Evolutionary conservation across 2,329 filamentous ascomycete species (phyloP).

Genomic region (Penicillium rolfsii): DNA sequence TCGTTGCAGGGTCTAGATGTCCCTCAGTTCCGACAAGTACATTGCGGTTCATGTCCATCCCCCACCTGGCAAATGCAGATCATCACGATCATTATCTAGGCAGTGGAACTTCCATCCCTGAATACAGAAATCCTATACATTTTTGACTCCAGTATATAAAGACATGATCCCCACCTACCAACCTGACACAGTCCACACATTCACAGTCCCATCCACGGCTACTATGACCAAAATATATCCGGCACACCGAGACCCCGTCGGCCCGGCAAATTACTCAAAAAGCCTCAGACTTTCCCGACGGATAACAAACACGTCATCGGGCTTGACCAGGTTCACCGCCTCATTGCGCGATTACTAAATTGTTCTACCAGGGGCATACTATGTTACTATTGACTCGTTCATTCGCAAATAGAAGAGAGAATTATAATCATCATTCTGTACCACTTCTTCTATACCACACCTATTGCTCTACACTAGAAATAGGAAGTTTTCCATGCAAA

Average conservation of each 20-base stretch:
- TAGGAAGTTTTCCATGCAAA: neutral
- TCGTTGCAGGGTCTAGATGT: neutral
- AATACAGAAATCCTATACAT: neutral
- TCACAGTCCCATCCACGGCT: neutral
- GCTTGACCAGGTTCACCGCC: neutral
- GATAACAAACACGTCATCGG: constrained; percentile 1
- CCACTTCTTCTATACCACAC: neutral
- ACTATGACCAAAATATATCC: neutral
- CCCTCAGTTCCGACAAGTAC: neutral
- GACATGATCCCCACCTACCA: neutral
- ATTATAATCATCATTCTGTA: neutral
- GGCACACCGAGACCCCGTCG: constrained; percentile 5
- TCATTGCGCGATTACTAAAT: neutral
- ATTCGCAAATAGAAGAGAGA: neutral
- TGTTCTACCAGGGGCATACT: too few species aligned
- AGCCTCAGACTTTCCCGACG: constrained; percentile 1
- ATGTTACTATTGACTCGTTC: neutral
- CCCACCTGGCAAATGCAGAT: neutral
- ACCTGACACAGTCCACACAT: neutral
- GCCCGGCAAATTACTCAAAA: constrained; percentile 1
- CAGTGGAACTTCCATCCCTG: neutral
- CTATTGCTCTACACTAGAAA: too few species aligned
- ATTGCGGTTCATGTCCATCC: neutral
- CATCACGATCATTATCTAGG: neutral
- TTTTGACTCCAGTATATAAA: neutral